Conservation (phyloP, 257 asterid genomes). For the Solanum lignicaule region DNA sequence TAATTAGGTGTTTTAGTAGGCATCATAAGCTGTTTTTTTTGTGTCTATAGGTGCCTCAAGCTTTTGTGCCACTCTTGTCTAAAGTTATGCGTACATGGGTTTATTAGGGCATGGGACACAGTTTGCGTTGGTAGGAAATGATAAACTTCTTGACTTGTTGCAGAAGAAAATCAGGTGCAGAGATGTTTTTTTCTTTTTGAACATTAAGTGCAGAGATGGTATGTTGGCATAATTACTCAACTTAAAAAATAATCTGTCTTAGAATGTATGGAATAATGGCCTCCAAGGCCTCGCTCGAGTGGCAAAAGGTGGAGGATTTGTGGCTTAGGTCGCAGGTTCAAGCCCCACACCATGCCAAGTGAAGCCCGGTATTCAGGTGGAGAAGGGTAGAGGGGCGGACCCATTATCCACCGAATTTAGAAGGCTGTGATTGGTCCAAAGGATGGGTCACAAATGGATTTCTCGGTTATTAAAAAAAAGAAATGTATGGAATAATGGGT, state of each 20-base stretch:
- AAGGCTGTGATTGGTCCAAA: too few species aligned
- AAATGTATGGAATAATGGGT: neutral
- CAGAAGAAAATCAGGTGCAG: neutral
- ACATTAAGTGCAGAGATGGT: neutral
- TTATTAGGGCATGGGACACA: neutral
- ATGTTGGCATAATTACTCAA: neutral
- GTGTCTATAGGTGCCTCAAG: neutral
- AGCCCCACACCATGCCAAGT: neutral
- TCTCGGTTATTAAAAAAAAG: too few species aligned
- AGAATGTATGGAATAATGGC: neutral
- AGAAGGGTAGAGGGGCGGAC: too few species aligned
- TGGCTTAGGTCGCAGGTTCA: neutral
- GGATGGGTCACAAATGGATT: too few species aligned
- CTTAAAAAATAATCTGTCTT: neutral
- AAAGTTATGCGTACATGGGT: neutral
- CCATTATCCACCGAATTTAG: too few species aligned
- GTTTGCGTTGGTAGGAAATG: neutral
- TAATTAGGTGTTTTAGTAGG: neutral
- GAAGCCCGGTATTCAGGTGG: too few species aligned
- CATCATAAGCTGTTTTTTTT: neutral
- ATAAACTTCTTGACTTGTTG: neutral
- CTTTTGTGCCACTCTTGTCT: neutral
- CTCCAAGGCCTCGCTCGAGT: neutral
- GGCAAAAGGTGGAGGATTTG: neutral
- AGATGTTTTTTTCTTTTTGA: neutral